Percentiles rank a stretch among this genome's conserved stretches.
These are phyloP conservation scores for Hippophae gyantsensis DNA, from an alignment of 306 rosid genomes.

Conservation along the genomic window DNA sequence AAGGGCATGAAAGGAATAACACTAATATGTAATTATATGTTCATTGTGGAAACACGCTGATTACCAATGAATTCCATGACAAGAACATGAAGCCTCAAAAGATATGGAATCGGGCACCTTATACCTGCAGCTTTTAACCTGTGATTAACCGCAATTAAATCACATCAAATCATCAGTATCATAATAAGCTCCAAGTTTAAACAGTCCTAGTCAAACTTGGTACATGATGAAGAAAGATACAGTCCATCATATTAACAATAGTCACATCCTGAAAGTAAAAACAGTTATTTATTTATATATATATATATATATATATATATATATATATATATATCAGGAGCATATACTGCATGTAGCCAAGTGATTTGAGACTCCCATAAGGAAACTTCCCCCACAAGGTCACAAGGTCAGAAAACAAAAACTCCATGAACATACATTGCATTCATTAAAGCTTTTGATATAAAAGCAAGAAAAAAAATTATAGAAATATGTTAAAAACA, in stretches of 20 bases:
- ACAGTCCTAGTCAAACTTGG: background rate
- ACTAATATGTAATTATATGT: too few species aligned
- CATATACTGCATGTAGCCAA: too few species aligned
- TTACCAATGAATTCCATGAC: constrained; percentile 94
- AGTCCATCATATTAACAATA: background rate
- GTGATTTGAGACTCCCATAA: too few species aligned
- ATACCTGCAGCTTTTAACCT: constrained; percentile 83
- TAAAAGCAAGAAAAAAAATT: background rate
- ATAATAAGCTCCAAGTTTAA: background rate
- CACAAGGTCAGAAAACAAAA: too few species aligned
- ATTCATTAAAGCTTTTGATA: background rate
- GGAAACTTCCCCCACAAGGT: too few species aligned
- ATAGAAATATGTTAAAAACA: background rate
- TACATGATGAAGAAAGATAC: background rate
- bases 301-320: too few species aligned
- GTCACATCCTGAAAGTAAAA: background rate
- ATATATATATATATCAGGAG: too few species aligned
- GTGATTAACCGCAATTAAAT: constrained; percentile 17
- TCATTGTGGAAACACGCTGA: background rate
- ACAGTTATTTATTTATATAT: too few species aligned
- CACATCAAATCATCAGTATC: background rate
- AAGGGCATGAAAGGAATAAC: too few species aligned
- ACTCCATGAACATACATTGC: too few species aligned
- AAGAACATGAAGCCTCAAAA: constrained; percentile 61
- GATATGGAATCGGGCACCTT: constrained; percentile 60